These are phyloP conservation scores for Chlamydomonas reinhardtii DNA, from an alignment of 163 green algal genomes.

Conservation along the genomic window DNA sequence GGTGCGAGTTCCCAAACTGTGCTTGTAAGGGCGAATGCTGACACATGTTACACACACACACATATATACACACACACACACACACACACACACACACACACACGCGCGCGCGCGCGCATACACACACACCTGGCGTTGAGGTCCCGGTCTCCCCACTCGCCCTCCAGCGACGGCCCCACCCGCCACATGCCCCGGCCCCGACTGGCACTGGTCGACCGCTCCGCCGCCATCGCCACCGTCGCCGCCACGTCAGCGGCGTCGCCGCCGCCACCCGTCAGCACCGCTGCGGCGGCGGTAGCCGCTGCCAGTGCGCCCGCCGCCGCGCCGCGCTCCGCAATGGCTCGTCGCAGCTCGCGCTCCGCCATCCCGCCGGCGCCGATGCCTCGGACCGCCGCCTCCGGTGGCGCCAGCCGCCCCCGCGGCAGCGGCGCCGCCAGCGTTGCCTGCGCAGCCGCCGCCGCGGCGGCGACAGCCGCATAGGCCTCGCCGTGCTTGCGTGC, in stretches of 20 bases:
- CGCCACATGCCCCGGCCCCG: neutral
- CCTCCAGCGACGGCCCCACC: neutral
- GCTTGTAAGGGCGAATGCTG: too few species aligned
- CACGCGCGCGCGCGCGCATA: too few species aligned
- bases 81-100: too few species aligned
- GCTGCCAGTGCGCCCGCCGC: neutral
- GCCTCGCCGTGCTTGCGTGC: neutral
- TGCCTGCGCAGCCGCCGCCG: neutral
- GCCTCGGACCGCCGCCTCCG: conserved; percentile 19
- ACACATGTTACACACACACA: too few species aligned
- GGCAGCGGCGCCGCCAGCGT: neutral
- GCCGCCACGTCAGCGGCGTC: neutral
- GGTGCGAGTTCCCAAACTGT: too few species aligned
- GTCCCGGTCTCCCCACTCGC: conserved; percentile 27
- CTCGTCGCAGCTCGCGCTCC: neutral
- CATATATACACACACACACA: too few species aligned
- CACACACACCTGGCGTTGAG: conserved; percentile 21
- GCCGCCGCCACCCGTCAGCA: neutral
- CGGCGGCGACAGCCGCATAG: neutral
- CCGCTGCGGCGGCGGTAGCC: neutral
- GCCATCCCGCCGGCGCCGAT: neutral
- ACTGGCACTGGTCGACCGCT: neutral
- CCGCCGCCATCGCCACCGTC: neutral
- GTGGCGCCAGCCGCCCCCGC: conserved; percentile 17
- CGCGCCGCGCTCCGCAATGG: neutral